These are phyloP conservation scores for Penicillium odoratum DNA, from an alignment of 495 filamentous ascomycete species.

Conservation along the genomic window DNA sequence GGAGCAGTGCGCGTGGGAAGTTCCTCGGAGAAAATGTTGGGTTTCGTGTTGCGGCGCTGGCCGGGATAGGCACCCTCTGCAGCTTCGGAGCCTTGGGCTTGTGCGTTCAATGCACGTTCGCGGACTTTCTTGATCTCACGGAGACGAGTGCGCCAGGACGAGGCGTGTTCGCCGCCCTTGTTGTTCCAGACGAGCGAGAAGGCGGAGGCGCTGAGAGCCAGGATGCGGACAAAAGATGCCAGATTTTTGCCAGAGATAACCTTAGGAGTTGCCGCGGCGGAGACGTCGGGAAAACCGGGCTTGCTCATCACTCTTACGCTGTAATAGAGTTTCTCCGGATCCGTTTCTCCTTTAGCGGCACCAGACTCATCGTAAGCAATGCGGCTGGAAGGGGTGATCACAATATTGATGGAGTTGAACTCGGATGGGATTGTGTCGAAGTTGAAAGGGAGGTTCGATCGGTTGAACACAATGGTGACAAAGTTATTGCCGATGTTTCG, in stretches of 20 bases:
- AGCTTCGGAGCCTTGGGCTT: slow-evolving; percentile 32
- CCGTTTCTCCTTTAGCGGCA: slow-evolving; percentile 19
- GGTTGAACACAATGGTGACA: slow-evolving; percentile 97
- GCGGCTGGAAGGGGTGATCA: slow-evolving; percentile 83
- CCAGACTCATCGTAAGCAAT: slow-evolving; percentile 33
- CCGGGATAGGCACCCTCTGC: slow-evolving; percentile 42
- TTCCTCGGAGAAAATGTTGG: slow-evolving; percentile 48
- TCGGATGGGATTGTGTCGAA: slow-evolving; percentile 91
- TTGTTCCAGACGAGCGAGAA: slow-evolving; percentile 89
- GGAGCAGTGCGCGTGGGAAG: slow-evolving; percentile 29
- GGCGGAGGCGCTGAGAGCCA: slow-evolving; percentile 91
- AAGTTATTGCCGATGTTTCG: slow-evolving; percentile 96
- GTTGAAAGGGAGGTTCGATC: slow-evolving; percentile 80
- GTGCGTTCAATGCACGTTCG: slow-evolving; percentile 50
- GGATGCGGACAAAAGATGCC: slow-evolving; percentile 82
- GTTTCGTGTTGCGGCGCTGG: slow-evolving; percentile 47
- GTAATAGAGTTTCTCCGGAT: slow-evolving; percentile 63
- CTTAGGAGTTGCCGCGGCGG: slow-evolving; percentile 82
- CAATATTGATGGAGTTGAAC: slow-evolving; percentile 95
- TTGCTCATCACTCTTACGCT: slow-evolving; percentile 82
- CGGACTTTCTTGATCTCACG: slow-evolving; percentile 80
- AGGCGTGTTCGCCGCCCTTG: slow-evolving; percentile 80
- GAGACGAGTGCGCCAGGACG: slow-evolving; percentile 84
- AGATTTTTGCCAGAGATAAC: slow-evolving; percentile 77
- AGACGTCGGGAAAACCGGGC: slow-evolving; percentile 84